Base-by-base conservation (phyloP, 768 basidiomycete species). In the Pilatotrama ljubarskyi region DNA sequence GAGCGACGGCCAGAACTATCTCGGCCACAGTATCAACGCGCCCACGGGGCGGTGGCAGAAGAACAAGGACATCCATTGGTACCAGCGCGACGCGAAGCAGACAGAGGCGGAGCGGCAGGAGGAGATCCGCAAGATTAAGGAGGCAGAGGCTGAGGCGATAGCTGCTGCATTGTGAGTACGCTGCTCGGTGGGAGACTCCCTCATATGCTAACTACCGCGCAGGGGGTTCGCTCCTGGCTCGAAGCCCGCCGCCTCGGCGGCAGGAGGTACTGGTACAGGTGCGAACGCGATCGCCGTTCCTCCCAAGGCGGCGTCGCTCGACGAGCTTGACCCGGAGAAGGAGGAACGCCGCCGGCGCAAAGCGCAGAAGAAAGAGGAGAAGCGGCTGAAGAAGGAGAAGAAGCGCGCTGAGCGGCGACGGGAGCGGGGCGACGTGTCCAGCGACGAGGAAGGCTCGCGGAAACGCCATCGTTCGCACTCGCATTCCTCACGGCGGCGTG, bases 31-130 rank as follows among this genome's bases (percentile, higher is more conserved):
- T 53, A 84, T 97, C 76, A 95, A 95, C 69, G 95, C 95, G 2
- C 95, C 95, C 0, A 92, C 92, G 1, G 95, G 95, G 1, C 80
- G 95, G 47, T 98, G 95, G 95, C 95, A 97, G 76, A 95, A 95
- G 76, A 93, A 94, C 77, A 94, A 95, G 72, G 95, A 98, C 68
- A 77, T 98, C 15, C 95, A 96, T 68, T 98, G 95, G 95, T 98
- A 96, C 70, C 84, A 78, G 67, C 85, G 95, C 26, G 92, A 94
- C 5, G 25, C 61, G 35, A 68, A 70, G 1, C 63, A 68, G 14
- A 66, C 65, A 3, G 83, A 83, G 14, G 71, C 72, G 11, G 84
- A 85, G 62, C 78, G 83, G 55, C 67, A 53, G 0, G 93, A 88
- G 61, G 95, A 98, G 76, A 87, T 97, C 32, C 76, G 83, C 56